A percentile compares a stretch with the other conserved stretches of the same genome.
Evolutionary conservation across 1,139 yeast species (phyloP).

Genomic region (Taiozyma onychis): DNA sequence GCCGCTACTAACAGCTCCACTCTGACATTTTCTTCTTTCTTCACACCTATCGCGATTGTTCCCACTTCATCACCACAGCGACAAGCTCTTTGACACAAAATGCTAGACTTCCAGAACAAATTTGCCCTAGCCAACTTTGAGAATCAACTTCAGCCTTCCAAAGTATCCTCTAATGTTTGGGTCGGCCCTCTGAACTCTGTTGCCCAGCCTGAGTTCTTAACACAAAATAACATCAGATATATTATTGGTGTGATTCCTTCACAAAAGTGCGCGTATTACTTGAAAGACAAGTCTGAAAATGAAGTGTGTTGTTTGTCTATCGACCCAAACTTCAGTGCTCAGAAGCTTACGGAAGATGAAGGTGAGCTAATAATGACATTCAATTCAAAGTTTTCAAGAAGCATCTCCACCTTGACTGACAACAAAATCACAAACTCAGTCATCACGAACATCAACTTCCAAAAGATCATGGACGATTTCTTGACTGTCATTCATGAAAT

Average conservation of each 20-base stretch:
- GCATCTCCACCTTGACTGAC: conserved; percentile 15
- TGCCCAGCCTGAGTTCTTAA: conserved; percentile 27
- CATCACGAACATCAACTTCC: conserved; percentile 20
- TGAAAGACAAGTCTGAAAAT: conserved; percentile 16
- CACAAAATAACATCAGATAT: conserved; percentile 23
- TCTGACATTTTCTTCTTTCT: background rate
- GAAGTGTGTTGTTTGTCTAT: conserved; percentile 18
- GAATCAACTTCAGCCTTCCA: conserved; percentile 27
- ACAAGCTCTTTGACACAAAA: background rate
- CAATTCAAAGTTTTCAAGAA: conserved; percentile 19
- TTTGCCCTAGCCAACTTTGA: conserved; percentile 24
- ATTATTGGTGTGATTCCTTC: conserved; percentile 23
- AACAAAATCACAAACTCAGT: conserved; percentile 20
- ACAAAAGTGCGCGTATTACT: conserved; percentile 20
- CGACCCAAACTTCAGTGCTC: conserved; percentile 21
- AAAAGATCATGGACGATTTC: conserved; percentile 19
- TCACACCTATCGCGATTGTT: background rate
- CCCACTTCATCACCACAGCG: conserved; percentile 7
- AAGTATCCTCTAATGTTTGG: conserved; percentile 27
- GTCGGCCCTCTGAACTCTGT: conserved; percentile 31
- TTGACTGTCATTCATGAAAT: conserved; percentile 14
- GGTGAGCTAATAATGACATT: conserved; percentile 21
- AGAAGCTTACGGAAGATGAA: conserved; percentile 23
- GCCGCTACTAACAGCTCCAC: background rate
- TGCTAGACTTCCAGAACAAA: conserved; percentile 19